These are phyloP conservation scores for Ceratocystis alfenasii DNA, from an alignment of 2,329 filamentous ascomycete genomes.

Conservation along the genomic window DNA sequence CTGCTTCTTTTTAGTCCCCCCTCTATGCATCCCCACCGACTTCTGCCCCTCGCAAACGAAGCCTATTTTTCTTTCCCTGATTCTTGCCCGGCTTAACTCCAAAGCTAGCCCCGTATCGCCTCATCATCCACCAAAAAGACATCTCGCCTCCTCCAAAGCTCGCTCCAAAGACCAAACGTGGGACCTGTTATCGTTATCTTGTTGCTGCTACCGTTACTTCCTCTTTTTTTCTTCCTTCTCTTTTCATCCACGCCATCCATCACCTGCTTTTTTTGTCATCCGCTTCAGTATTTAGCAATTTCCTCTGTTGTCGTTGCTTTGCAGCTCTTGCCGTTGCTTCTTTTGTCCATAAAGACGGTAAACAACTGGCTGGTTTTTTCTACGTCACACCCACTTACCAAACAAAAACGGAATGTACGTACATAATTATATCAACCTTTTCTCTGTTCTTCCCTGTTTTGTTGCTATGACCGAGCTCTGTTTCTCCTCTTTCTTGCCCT, in stretches of 20 bases:
- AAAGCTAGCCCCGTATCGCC: neutral
- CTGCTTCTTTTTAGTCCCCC: too few relatives aligned
- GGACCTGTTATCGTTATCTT: neutral
- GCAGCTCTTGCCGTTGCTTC: neutral
- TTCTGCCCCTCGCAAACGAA: neutral
- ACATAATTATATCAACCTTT: conserved; percentile 5
- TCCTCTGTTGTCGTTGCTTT: neutral
- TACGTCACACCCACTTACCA: neutral
- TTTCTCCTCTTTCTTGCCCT: neutral
- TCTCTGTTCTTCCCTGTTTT: neutral
- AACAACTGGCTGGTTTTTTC: neutral
- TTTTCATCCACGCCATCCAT: neutral
- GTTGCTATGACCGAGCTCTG: neutral
- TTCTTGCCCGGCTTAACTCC: neutral
- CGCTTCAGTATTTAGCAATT: neutral
- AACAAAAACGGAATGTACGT: conserved; percentile 6
- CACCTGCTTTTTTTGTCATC: neutral
- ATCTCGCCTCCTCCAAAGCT: neutral
- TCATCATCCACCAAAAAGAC: neutral
- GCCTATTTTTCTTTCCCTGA: neutral
- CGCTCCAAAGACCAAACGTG: neutral
- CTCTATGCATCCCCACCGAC: neutral
- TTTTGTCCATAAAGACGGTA: neutral
- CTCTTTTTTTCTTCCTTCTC: conserved; percentile 1
- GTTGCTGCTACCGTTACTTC: neutral